These are phyloP conservation scores for Candida sanyaensis DNA, from an alignment of 1,139 yeast species.

Conservation along the genomic window DNA sequence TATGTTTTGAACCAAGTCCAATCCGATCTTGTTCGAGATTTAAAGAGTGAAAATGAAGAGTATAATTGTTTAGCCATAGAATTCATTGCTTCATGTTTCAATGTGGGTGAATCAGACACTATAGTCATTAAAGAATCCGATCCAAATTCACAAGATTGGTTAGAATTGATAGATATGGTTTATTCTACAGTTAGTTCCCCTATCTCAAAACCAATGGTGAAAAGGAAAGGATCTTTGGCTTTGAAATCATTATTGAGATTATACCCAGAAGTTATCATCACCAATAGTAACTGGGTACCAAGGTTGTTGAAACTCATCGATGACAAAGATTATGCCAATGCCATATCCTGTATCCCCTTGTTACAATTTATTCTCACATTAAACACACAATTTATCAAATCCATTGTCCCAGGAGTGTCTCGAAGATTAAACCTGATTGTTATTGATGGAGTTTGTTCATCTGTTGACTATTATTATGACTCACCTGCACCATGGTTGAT, in stretches of 20 bases:
- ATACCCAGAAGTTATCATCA: slow-evolving; percentile 38
- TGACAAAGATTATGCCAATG: slow-evolving; percentile 66
- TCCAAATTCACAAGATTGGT: slow-evolving; percentile 35
- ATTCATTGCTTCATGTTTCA: slow-evolving; percentile 54
- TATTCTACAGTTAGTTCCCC: slow-evolving; percentile 79
- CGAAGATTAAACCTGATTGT: slow-evolving; percentile 53
- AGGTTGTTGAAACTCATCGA: slow-evolving; percentile 68
- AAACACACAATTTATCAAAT: slow-evolving; percentile 52
- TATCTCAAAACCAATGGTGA: slow-evolving; percentile 54
- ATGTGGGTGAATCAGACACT: slow-evolving; percentile 39
- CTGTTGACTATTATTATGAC: slow-evolving; percentile 65
- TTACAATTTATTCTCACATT: slow-evolving; percentile 60
- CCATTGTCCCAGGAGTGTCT: slow-evolving; percentile 61
- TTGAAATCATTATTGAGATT: slow-evolving; percentile 51
- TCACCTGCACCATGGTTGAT: slow-evolving; percentile 89
- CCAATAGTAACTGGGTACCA: slow-evolving; percentile 67
- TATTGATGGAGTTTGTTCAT: slow-evolving; percentile 52
- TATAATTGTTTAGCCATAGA: slow-evolving; percentile 73
- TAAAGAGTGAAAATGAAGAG: slow-evolving; percentile 52
- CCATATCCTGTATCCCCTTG: slow-evolving; percentile 65
- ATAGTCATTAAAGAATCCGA: slow-evolving; percentile 21
- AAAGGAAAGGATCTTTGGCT: slow-evolving; percentile 74
- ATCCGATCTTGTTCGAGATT: slow-evolving; percentile 44
- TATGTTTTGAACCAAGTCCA: slow-evolving; percentile 49
- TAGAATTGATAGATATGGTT: slow-evolving; percentile 60